Conservation (phyloP, 2,329 filamentous ascomycete species). For the Coniochaeta sp. region DNA sequence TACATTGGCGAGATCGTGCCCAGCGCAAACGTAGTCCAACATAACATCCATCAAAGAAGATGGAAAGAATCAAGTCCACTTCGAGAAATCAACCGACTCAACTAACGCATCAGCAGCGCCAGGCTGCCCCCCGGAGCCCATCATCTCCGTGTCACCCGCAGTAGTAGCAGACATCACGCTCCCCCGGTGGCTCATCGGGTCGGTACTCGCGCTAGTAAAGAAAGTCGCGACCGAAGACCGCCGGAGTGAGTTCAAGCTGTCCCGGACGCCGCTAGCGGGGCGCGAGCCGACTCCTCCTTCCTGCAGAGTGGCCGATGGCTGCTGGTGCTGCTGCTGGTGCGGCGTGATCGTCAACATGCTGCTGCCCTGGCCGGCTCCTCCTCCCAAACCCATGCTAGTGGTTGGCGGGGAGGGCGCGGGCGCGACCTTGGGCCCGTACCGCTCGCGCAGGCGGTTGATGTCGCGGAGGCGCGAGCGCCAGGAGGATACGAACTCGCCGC, state of each 20-base stretch:
- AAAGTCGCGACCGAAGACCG: conserved; percentile 60
- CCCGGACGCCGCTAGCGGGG: conserved; percentile 43
- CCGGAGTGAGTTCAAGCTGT: conserved; percentile 53
- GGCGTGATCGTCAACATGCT: neutral
- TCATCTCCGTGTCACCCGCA: conserved; percentile 47
- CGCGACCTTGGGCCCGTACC: conserved; percentile 40
- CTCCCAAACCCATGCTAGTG: conserved; percentile 21
- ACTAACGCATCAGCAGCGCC: conserved; percentile 29
- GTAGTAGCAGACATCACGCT: conserved; percentile 48
- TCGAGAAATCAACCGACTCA: conserved; percentile 42
- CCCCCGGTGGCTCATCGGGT: conserved; percentile 44
- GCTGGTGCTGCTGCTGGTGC: conserved; percentile 5
- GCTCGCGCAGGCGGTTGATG: conserved; percentile 74
- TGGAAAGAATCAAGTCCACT: conserved; percentile 30
- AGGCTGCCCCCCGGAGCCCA: conserved; percentile 7
- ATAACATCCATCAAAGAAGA: neutral
- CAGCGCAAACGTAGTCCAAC: neutral
- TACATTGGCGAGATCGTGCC: neutral
- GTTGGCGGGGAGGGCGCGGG: conserved; percentile 21
- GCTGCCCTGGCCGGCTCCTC: conserved; percentile 6
- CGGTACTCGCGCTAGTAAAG: conserved; percentile 45
- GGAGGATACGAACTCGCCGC: conserved; percentile 76
- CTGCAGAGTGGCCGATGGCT: neutral
- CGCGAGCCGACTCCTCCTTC: conserved; percentile 17
- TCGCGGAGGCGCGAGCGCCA: conserved; percentile 84